Evolutionary conservation across 257 asterid genomes (phyloP).

Genomic region (Solanum rostratum): DNA sequence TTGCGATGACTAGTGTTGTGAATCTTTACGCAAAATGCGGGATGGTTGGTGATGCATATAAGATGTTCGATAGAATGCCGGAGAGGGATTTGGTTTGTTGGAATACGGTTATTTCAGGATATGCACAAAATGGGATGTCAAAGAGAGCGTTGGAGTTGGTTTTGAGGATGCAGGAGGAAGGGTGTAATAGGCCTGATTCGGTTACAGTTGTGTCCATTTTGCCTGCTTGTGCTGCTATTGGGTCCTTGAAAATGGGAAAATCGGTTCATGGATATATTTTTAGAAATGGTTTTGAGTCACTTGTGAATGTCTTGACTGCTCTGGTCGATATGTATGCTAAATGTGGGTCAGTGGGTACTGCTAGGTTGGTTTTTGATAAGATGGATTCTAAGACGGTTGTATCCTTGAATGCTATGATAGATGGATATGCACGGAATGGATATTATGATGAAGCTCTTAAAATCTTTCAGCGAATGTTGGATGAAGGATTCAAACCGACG

Average conservation of each 20-base stretch:
- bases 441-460: conserved; percentile 56
- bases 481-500: conserved; percentile 51
- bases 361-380: conserved; percentile 46
- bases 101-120: conserved; percentile 73
- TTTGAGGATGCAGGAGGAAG: conserved; percentile 42
- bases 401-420: conserved; percentile 86
- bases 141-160: conserved; percentile 47
- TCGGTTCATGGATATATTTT: conserved; percentile 53
- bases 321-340: conserved; percentile 83
- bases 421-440: conserved; percentile 75
- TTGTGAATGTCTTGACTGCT: conserved; percentile 67
- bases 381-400: conserved; percentile 61
- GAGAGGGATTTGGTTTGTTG: conserved; percentile 74
- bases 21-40: conserved; percentile 70
- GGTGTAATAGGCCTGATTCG: conserved; percentile 42
- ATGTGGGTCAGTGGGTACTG: conserved; percentile 44
- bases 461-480: conserved; percentile 53
- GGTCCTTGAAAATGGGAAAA: conserved; percentile 39
- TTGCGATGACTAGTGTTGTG: conserved; percentile 52
- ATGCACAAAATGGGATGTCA: conserved; percentile 64
- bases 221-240: conserved; percentile 56
- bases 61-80: conserved; percentile 85
- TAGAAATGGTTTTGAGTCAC: conserved; percentile 37
- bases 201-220: conserved; percentile 66
- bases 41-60: conserved; percentile 44